Evolutionary conservation across 2,329 filamentous ascomycete species (phyloP), one percentile per base, ranked within the genome.

Genomic region (Aspergillus candidus): DNA sequence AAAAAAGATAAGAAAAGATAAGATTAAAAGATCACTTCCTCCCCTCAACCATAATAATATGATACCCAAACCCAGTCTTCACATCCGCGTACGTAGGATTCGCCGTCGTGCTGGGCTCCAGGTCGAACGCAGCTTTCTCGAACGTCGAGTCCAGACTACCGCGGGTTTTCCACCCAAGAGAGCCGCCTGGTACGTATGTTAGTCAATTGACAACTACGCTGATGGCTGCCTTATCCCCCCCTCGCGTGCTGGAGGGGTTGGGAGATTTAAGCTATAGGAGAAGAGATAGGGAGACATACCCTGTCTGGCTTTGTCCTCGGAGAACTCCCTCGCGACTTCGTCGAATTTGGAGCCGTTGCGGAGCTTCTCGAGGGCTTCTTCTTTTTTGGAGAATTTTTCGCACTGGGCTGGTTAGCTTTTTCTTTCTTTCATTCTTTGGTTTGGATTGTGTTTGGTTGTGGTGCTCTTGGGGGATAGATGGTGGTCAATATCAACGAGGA

Each of bases 41-140:
- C 39, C 79, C 80, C 58, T 83, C 80, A 3, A 83, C 78, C 79
- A 83, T 83, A 41, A 83, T 73, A 51, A 84, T 77, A 64, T 83
- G 80, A 68, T 83, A 84, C n/a, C 80, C 80, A 64, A 80, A 77
- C 11, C 71, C 71, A 7, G 80, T 82, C 69, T 81, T 83, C 36
- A 75, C 75, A 63, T 83, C 80, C 1, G 63, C 78, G 61, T 74
- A 78, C 59, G 79, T 80, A 2, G 80, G 80, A 52, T 70, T 80
- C n/a, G 57, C 72, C 32, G 77, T 82, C 30, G 77, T 78, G 54
- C 78, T 82, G 1, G 74, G 68, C 58, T 81, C 78, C 17, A 84
- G 63, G 17, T 79, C 78, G 60, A 78, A 83, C 14, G 80, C 80
- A 6, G 75, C 75, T 49, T 79, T 78, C 52, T 81, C 79, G 56